A percentile compares a stretch with the other conserved stretches of the same genome.
Evolutionary conservation across 176 grass and related monocot genomes (phyloP).

Genomic region (Oryza coarctata): DNA sequence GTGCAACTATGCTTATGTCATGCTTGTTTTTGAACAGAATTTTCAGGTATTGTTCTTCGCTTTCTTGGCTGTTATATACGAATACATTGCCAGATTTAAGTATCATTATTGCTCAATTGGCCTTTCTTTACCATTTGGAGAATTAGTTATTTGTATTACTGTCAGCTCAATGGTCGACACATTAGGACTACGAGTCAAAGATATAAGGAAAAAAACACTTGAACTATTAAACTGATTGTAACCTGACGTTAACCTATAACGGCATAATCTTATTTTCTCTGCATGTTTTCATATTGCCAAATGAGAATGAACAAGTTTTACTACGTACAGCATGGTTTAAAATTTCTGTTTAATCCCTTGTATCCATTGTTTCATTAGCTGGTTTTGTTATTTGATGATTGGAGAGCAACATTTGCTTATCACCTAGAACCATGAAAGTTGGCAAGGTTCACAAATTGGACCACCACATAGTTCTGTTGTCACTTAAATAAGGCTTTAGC

Average conservation of each 20-base stretch:
- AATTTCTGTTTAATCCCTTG: not conserved
- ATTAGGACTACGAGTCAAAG: not conserved
- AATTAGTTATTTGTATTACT: not conserved
- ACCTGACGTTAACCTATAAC: not conserved
- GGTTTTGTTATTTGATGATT: constrained; percentile 1
- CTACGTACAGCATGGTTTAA: not conserved
- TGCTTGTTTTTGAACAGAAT: constrained; percentile 85
- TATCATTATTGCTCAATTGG: not conserved
- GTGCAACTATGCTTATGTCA: constrained; percentile 94
- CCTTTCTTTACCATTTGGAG: not conserved
- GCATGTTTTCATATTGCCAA: constrained; percentile 8
- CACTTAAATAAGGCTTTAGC: not conserved
- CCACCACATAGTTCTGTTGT: not conserved
- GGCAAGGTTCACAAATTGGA: not conserved
- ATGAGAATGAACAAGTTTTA: not conserved
- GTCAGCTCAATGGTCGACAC: no score
- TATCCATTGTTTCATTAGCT: not conserved
- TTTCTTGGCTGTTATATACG: no score
- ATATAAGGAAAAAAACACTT: not conserved
- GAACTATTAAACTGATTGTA: not conserved
- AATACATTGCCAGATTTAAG: no score
- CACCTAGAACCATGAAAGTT: constrained; percentile 15
- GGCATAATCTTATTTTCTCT: not conserved
- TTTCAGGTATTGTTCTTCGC: constrained; percentile 96
- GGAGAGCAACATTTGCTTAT: not conserved